A percentile compares a stretch with the other conserved stretches of the same genome.
phyloP scores from a whole-genome alignment of 2,329 filamentous ascomycete species.

The Arthrobotrys iridis region DNA sequence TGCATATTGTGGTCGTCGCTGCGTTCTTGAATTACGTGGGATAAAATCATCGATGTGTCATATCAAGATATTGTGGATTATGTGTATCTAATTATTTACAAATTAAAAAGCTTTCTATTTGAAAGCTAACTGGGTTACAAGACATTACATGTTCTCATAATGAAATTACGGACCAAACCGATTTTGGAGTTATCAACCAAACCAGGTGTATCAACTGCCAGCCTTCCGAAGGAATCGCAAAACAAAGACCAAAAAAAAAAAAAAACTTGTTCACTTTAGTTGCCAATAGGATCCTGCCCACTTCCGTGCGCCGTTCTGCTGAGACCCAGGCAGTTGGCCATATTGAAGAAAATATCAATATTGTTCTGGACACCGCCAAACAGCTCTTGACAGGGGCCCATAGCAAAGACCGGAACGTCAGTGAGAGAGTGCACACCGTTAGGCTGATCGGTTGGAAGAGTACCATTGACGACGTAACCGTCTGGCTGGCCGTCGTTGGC shows the following conservation, averaged over 20 bases:
- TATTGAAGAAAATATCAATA: slow-evolving; percentile 79
- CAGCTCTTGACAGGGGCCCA: slow-evolving; percentile 79
- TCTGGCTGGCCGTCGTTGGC: slow-evolving; percentile 70
- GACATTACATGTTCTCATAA: slow-evolving; percentile 11
- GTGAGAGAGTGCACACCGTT: slow-evolving; percentile 81
- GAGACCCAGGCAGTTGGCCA: slow-evolving; percentile 74
- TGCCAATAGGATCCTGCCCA: slow-evolving; percentile 56
- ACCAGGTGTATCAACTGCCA: too few relatives aligned
- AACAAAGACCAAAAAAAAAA: slow-evolving; percentile 56
- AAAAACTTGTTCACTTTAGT: slow-evolving; percentile 22
- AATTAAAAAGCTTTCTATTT: too few relatives aligned
- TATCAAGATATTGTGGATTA: too few relatives aligned
- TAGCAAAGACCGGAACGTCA: slow-evolving; percentile 80
- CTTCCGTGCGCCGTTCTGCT: slow-evolving; percentile 58
- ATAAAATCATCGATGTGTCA: too few relatives aligned
- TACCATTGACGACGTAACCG: slow-evolving; percentile 80
- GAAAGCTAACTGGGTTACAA: neutral
- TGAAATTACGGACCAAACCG: neutral
- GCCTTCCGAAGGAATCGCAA: slow-evolving; percentile 61
- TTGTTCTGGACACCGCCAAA: slow-evolving; percentile 78
- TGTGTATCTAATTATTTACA: too few relatives aligned
- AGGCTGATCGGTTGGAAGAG: slow-evolving; percentile 70
- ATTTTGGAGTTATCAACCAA: too few relatives aligned
- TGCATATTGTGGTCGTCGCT: too few relatives aligned
- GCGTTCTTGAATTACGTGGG: too few relatives aligned